Evolutionary conservation across 257 asterid genomes (phyloP), one percentile per base, ranked within the genome.

Genomic region (Nyctanthes arbortristis): DNA sequence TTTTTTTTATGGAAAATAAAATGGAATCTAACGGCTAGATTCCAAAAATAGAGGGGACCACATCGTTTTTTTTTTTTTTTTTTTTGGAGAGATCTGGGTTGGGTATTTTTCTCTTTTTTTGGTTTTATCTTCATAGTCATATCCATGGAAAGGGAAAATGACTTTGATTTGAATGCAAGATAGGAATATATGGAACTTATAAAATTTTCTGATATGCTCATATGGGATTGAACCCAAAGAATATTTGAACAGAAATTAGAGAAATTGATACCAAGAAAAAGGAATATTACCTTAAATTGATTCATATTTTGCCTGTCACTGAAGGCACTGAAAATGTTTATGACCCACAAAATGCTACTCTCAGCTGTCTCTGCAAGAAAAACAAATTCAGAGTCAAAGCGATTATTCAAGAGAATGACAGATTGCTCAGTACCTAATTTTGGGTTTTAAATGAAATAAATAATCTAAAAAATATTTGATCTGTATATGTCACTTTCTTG

Each of bases 131-230:
- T n/a, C n/a, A n/a, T n/a, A n/a, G n/a, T 70, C 36, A 61, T 54
- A 65, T 73, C 25, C 71, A 73, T 54, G 60, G 85, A 81, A 72
- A 78, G 67, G 62, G 84, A 80, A 79, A 81, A 77, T 77, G 84
- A 77, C 96, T 86, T 88, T 67, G 75, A 93, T 84, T 90, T 84
- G 85, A 85, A 92, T 91, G 86, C 84, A 92, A 78, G 96, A 73
- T 66, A 75, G 55, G 66, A 63, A 80, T 40, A 59, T 67, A 61
- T 70, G 49, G 45, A 72, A 76, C 68, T 75, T 63, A 65, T 65
- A 54, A 31, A 63, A 73, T 45, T 60, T 75, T 68, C 73, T 40
- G 22, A 72, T 55, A n/a, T n/a, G n/a, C n/a, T n/a, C n/a, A n/a
- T n/a, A 81, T 76, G 79, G 80, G 84, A 81, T 75, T 63, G 68